Conservation (phyloP, 768 basidiomycete species). For the Boletus reticuloceps region DNA sequence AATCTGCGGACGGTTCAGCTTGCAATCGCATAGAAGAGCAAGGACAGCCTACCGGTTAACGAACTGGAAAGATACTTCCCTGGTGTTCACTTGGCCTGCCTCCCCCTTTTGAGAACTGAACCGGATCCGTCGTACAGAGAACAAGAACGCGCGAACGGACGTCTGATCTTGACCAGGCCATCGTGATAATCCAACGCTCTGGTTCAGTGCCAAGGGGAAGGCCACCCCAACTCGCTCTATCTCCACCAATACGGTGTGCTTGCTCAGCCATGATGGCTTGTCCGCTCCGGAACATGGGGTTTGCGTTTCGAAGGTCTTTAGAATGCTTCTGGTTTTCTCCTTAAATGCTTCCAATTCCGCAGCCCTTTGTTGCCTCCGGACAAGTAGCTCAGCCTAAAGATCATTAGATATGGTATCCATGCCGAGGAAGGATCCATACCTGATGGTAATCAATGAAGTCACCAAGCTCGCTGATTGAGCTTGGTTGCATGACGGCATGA, state of each 20-base stretch:
- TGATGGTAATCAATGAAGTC: constrained; percentile 87
- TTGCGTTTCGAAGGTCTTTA: constrained; percentile 72
- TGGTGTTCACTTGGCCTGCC: constrained; percentile 72
- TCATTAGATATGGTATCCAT: constrained; percentile 7
- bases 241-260: constrained; percentile 51
- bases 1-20: constrained; percentile 51
- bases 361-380: constrained; percentile 72
- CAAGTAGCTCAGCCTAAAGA: constrained; percentile 67
- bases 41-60: constrained; percentile 55
- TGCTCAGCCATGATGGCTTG: constrained; percentile 51
- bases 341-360: constrained; percentile 81
- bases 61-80: constrained; percentile 82
- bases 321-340: constrained; percentile 69
- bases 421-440: constrained; percentile 37
- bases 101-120: constrained; percentile 76
- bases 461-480: constrained; percentile 85
- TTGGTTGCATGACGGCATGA: constrained; percentile 93
- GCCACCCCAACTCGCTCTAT: constrained; percentile 81
- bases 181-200: constrained; percentile 49
- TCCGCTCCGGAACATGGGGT: constrained; percentile 24
- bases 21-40: neutral
- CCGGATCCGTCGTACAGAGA: constrained; percentile 72
- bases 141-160: constrained; percentile 77
- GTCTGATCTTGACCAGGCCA: constrained; percentile 38
- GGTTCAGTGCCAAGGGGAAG: constrained; percentile 73